phyloP scores from a whole-genome alignment of 208 protist species.

The Porcisia deanei region DNA sequence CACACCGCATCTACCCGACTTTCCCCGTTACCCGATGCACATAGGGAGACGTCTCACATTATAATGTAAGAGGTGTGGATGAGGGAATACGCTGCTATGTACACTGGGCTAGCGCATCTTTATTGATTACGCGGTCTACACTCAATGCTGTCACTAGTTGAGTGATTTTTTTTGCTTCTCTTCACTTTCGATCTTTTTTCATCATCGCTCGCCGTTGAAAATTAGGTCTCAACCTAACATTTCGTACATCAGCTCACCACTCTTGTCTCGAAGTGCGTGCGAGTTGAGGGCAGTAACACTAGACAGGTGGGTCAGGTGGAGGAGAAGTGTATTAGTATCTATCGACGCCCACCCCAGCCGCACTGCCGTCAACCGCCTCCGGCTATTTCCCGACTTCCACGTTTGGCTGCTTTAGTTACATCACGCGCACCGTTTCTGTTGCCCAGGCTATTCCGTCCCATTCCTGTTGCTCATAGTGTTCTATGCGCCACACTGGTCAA shows the following conservation, averaged over 20 bases:
- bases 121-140: neutral
- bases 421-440: neutral
- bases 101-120: neutral
- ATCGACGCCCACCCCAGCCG: neutral
- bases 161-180: neutral
- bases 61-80: neutral
- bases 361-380: neutral
- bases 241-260: too few relatives aligned
- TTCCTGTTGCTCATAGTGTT: neutral
- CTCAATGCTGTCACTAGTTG: neutral
- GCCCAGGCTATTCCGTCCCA: neutral
- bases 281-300: neutral
- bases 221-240: too few relatives aligned
- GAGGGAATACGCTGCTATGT: neutral
- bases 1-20: too few relatives aligned
- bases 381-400: neutral
- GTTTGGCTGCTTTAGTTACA: neutral
- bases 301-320: neutral
- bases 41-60: neutral
- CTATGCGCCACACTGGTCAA: neutral
- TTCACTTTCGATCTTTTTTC: neutral
- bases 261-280: neutral
- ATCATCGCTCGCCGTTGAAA: neutral
- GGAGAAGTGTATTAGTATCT: neutral
- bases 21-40: too few relatives aligned